Evolutionary conservation across 1,139 yeast species (phyloP), one percentile per base, ranked within the genome.

Genomic region (Pichia kudriavzevii): DNA sequence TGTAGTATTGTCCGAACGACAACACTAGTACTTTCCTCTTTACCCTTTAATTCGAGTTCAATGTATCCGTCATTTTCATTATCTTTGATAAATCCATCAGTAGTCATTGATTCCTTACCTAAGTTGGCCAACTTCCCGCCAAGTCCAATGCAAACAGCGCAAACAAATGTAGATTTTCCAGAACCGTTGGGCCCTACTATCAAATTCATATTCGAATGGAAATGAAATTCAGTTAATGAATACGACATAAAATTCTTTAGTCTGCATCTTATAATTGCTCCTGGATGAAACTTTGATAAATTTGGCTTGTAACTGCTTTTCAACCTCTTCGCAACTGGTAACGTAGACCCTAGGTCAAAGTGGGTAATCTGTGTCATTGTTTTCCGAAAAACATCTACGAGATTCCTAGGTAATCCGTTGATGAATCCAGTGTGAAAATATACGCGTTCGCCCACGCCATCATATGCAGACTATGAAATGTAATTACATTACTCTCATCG

Each of bases 141-240:
- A 12, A 93, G 63, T 0, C 96, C 96, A 26, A 93, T 64, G 56
- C 95, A 91, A 1, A 91, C 75, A 0, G 97, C 97, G 40, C 96
- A 85, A 6, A 91, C 95, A 48, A 91, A 73, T 0, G 98, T 85
- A 32, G 93, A 79, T 55, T 93, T 93, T 6, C 99, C 99, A 0
- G 95, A 77, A 26, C 99, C 99, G 54, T 93, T 93, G 6, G 98
- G 97, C 0, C 97, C 98, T 37, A 91, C 82, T 40, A 93, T 82
- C 84, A 93, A 76, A 55, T 93, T 93, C 53, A 93, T 65, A 3
- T 79, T 69, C 0, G 97, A 96, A 0, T 94, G 83, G 34, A 88
- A 67, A 29, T 67, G 65, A 56, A 85, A 88, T 53, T 82, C 91
- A 1, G 91, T 82, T 38, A 73, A 64, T 3, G 77, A 61, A 53